phyloP scores from a whole-genome alignment of 2,329 filamentous ascomycete genomes.

The Proliferodiscus dingleyae region DNA sequence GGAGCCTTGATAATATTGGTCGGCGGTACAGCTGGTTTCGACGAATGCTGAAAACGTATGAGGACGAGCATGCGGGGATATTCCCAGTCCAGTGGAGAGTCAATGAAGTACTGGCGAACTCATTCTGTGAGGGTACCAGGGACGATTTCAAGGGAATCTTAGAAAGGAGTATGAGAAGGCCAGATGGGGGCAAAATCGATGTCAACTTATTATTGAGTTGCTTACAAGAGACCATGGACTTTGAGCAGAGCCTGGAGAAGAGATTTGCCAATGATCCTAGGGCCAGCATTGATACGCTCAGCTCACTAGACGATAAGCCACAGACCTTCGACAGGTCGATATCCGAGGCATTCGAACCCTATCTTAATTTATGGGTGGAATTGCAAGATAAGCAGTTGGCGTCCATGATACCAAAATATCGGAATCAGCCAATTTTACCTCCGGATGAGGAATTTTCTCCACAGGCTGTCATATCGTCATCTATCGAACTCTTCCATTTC shows the following conservation, averaged over 20 bases:
- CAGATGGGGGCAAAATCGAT: constrained; percentile 75
- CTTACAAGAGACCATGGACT: constrained; percentile 92
- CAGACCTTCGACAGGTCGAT: constrained; percentile 85
- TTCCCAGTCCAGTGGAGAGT: constrained; percentile 88
- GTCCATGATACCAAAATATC: constrained; percentile 80
- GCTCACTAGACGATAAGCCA: constrained; percentile 68
- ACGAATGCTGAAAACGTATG: constrained; percentile 90
- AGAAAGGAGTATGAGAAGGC: constrained; percentile 76
- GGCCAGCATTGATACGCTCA: constrained; percentile 84
- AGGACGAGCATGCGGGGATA: constrained; percentile 83
- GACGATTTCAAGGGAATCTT: constrained; percentile 95
- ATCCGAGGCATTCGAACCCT: constrained; percentile 95
- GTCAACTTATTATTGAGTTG: constrained; percentile 86
- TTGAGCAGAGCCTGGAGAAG: constrained; percentile 85
- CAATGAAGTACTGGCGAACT: constrained; percentile 81
- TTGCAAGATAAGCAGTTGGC: constrained; percentile 89
- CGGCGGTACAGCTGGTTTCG: constrained; percentile 95
- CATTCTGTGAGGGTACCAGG: constrained; percentile 91
- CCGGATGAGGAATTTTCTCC: constrained; percentile 88
- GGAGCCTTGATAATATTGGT: constrained; percentile 93
- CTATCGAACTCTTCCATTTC: constrained; percentile 95
- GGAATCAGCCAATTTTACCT: constrained; percentile 71
- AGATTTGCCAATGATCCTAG: constrained; percentile 70
- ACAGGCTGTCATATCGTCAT: constrained; percentile 85
- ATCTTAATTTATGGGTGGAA: constrained; percentile 94